Evolutionary conservation across 1,284 basidiomycete genomes (phyloP), one percentile per base, ranked within the genome.

Genomic region (Cryptococcus hybrid): DNA sequence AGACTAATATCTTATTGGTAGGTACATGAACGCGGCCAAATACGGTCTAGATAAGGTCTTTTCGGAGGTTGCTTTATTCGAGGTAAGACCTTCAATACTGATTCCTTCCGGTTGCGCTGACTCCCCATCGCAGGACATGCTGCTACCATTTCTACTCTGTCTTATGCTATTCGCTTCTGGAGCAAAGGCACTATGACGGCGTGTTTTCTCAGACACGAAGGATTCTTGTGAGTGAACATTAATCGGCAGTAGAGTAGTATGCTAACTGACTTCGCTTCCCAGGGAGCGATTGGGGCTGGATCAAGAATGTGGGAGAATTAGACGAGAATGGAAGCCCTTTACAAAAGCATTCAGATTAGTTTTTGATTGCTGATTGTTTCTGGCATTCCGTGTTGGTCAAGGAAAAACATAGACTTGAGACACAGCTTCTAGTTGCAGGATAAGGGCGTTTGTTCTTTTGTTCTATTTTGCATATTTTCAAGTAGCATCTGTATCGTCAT

Each of bases 1-100:
- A 13, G 49, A 40, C 24, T 47, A 39, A 47, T 46, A 46, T 56
- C 3, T 47, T 39, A 5, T 51, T 45, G 24, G 49, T 55, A 95
- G 92, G 58, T 97, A 95, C 79, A 97, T 99, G 95, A 99, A 99
- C 73, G 96, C 96, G 50, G 96, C 99, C 78, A 98, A 99, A 82
- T 97, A 98, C 77, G 89, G 92, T 62, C 79, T 99, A 57, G 92
- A 98, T 70, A 86, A 91, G 69, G 98, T 99, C 66, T 99, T 98
- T 99, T 99, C 82, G 93, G 95, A 12, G 96, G 96, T 3, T 98
- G 91, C 79, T 99, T 99, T 79, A 99, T 99, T 77, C 86, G 96
- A 81, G 95, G 93, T 91, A 70, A 65, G 82, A 30, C 30, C 30
- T 30, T 30, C 30, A 30, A 37, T 50, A n/a, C 24, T 45, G 49